A percentile compares a stretch with the other conserved stretches of the same genome.
Evolutionary conservation across 2,329 filamentous ascomycete species (phyloP).

Genomic region (Pleurostoma richardsiae): DNA sequence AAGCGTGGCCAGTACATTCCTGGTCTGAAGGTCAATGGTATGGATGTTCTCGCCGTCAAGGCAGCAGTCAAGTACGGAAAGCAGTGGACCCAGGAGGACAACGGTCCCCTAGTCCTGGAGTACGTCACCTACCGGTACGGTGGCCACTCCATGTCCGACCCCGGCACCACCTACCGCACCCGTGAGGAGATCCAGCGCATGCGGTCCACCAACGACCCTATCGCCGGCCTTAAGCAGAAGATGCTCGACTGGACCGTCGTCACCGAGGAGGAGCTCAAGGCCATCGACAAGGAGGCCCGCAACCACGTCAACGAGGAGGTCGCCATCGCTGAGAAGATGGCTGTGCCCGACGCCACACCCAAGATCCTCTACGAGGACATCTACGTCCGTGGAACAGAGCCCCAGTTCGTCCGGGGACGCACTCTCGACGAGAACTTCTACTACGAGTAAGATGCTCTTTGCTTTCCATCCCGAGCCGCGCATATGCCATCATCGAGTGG

Average conservation of each 20-base stretch:
- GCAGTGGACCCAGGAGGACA: conserved; percentile 75
- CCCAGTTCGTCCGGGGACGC: conserved; percentile 79
- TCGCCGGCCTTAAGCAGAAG: conserved; percentile 96
- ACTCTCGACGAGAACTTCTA: conserved; percentile 93
- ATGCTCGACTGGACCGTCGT: conserved; percentile 92
- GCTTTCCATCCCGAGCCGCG: not conserved
- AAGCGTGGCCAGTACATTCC: conserved; percentile 99
- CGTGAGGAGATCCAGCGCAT: conserved; percentile 99
- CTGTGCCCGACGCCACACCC: conserved; percentile 68
- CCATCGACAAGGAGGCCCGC: conserved; percentile 89
- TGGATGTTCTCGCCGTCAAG: conserved; percentile 98
- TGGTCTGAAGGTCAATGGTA: conserved; percentile 98
- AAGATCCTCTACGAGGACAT: conserved; percentile 95
- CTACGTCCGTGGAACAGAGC: conserved; percentile 85
- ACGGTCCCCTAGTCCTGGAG: conserved; percentile 93
- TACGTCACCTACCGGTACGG: conserved; percentile 99
- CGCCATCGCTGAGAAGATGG: conserved; percentile 83
- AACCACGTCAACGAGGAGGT: conserved; percentile 84
- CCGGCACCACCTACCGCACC: conserved; percentile 97
- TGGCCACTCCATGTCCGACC: conserved; percentile 99
- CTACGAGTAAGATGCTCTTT: conserved; percentile 49
- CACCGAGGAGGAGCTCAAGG: conserved; percentile 92
- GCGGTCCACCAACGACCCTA: conserved; percentile 97
- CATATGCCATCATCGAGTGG: no score
- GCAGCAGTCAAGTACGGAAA: conserved; percentile 92